These are phyloP conservation scores for Artemisia annua DNA, from an alignment of 129 eudicot species.

Conservation along the genomic window DNA sequence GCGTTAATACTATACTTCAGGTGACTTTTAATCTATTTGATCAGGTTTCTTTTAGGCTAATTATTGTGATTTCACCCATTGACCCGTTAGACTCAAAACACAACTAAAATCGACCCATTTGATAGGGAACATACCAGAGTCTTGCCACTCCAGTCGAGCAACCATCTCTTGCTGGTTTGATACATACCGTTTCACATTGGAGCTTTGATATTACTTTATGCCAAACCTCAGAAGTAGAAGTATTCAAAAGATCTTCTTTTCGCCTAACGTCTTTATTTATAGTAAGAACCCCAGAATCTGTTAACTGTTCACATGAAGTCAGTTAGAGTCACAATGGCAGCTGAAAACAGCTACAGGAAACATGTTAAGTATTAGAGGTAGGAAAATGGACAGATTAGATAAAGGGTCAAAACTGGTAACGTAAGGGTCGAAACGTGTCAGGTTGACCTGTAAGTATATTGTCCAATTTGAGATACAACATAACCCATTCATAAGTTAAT, in stretches of 20 bases:
- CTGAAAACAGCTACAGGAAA: slow-evolving; percentile 10
- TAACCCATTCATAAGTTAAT: too few relatives aligned
- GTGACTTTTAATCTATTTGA: not conserved
- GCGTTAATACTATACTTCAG: not conserved
- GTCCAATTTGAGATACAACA: too few relatives aligned
- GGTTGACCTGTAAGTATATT: too few relatives aligned
- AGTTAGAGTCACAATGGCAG: slow-evolving; percentile 13
- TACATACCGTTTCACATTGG: slow-evolving; percentile 63
- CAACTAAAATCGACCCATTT: not conserved
- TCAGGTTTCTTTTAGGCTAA: not conserved
- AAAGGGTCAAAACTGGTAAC: too few relatives aligned
- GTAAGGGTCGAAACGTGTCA: too few relatives aligned
- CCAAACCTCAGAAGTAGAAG: slow-evolving; percentile 51
- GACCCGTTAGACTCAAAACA: not conserved
- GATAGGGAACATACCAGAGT: slow-evolving; percentile 49
- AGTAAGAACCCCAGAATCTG: slow-evolving; percentile 69
- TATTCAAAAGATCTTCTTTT: slow-evolving; percentile 55
- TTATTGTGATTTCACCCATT: not conserved
- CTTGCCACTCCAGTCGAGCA: slow-evolving; percentile 96
- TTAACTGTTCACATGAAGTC: slow-evolving; percentile 46
- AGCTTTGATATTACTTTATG: slow-evolving; percentile 72
- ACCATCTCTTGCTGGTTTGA: slow-evolving; percentile 93
- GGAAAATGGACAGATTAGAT: too few relatives aligned
- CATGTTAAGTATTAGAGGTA: not conserved
- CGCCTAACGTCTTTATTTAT: slow-evolving; percentile 73